phyloP scores from a whole-genome alignment of 73 alveolate species.

The Paramecium tetraurelia region DNA sequence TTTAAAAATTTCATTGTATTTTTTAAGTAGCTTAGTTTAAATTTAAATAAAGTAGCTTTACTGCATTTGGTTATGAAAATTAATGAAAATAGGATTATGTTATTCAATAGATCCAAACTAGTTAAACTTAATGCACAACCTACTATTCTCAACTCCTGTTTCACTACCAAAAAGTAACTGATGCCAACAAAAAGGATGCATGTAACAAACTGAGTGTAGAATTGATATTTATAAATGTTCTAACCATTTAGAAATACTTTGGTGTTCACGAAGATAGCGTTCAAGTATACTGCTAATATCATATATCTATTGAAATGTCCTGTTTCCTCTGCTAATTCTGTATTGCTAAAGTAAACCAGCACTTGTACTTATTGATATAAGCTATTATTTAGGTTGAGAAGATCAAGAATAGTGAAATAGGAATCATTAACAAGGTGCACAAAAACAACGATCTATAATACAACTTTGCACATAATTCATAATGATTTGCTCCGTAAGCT shows the following conservation, averaged over 20 bases:
- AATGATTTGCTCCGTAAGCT: background rate
- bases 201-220: background rate
- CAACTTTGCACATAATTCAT: conserved; percentile 4
- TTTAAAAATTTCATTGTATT: background rate
- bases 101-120: background rate
- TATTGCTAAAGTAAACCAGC: background rate
- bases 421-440: background rate
- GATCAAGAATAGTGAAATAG: background rate
- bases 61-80: background rate
- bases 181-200: background rate
- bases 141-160: background rate
- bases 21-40: background rate
- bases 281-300: background rate
- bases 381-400: background rate
- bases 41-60: background rate
- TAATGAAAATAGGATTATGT: background rate
- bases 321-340: background rate
- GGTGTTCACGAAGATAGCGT: background rate
- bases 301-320: background rate
- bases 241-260: background rate
- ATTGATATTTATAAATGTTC: background rate
- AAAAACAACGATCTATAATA: conserved; percentile 13
- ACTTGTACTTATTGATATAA: background rate
- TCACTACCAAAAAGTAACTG: background rate
- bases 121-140: conserved; percentile 28